Evolutionary conservation across 1,284 basidiomycete genomes (phyloP).

Genomic region (Athelia sp.): DNA sequence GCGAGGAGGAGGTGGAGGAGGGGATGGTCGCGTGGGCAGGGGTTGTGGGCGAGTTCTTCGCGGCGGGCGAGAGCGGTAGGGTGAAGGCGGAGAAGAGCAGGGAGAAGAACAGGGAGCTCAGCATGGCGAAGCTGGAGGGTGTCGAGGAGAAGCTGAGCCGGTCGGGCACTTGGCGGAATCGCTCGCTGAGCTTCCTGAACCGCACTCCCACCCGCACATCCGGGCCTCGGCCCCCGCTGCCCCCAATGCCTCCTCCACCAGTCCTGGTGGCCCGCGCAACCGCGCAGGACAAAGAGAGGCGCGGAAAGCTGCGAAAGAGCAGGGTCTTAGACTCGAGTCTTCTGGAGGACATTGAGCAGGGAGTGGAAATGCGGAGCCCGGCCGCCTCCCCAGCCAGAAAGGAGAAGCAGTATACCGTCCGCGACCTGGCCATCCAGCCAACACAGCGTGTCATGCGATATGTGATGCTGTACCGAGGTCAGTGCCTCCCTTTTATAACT

Average conservation of each 20-base stretch:
- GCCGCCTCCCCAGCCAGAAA: slow-evolving; percentile 7
- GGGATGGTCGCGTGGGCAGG: slow-evolving; percentile 61
- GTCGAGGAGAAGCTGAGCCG: slow-evolving; percentile 8
- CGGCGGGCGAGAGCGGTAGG: slow-evolving; percentile 13
- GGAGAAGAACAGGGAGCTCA: slow-evolving; percentile 14
- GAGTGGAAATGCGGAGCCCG: slow-evolving; percentile 10
- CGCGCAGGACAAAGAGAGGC: slow-evolving; percentile 1
- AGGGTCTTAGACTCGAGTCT: slow-evolving; percentile 8
- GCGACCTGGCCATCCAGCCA: slow-evolving; percentile 66
- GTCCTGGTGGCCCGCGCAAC: slow-evolving; percentile 2
- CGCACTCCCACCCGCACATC: no score
- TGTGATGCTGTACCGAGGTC: slow-evolving; percentile 62
- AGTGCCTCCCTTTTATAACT: slow-evolving; percentile 15
- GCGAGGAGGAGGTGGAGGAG: slow-evolving; percentile 47
- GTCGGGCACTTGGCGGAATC: slow-evolving; percentile 18
- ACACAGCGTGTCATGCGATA: slow-evolving; percentile 68
- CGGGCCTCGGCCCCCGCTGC: no score
- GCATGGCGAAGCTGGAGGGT: slow-evolving; percentile 9
- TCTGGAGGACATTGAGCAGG: slow-evolving; percentile 2
- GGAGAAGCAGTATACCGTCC: slow-evolving; percentile 25
- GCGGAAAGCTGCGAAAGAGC: slow-evolving; percentile 7
- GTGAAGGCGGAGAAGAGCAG: slow-evolving; percentile 8
- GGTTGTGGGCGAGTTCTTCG: slow-evolving; percentile 56
- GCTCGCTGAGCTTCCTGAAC: slow-evolving; percentile 14
- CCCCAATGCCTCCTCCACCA: background rate